phyloP scores from a whole-genome alignment of 257 asterid genomes.

The Plantago ovata region DNA sequence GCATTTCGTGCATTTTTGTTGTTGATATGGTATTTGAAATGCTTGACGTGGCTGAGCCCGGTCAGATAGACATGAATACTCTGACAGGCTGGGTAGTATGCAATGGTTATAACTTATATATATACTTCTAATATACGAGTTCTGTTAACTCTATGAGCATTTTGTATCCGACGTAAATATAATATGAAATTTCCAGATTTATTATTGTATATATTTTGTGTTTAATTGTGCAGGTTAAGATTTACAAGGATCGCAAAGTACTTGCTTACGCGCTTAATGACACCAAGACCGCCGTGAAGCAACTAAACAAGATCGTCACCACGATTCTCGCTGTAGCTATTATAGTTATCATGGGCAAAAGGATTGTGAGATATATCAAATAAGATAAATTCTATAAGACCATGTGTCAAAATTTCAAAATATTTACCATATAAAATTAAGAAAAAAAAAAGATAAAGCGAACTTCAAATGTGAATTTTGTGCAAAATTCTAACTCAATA shows the following conservation, averaged over 20 bases:
- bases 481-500: too few relatives aligned
- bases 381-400: too few relatives aligned
- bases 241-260: constrained; percentile 82
- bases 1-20: too few relatives aligned
- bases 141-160: not conserved
- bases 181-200: not conserved
- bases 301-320: constrained; percentile 58
- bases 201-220: not conserved
- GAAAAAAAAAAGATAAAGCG: too few relatives aligned
- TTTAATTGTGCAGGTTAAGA: constrained; percentile 59
- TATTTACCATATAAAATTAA: too few relatives aligned
- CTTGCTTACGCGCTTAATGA: constrained; percentile 79
- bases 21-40: constrained; percentile 7
- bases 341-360: too few relatives aligned
- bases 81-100: constrained; percentile 17
- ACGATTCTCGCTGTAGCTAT: constrained; percentile 42
- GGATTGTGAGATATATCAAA: too few relatives aligned
- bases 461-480: too few relatives aligned
- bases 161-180: not conserved
- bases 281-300: constrained; percentile 78
- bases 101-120: not conserved
- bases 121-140: not conserved
- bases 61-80: constrained; percentile 6
- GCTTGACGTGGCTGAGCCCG: constrained; percentile 17
- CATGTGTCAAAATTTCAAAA: too few relatives aligned